phyloP scores from a whole-genome alignment of 2,329 filamentous ascomycete species.

The Zymoseptoria passerinii region DNA sequence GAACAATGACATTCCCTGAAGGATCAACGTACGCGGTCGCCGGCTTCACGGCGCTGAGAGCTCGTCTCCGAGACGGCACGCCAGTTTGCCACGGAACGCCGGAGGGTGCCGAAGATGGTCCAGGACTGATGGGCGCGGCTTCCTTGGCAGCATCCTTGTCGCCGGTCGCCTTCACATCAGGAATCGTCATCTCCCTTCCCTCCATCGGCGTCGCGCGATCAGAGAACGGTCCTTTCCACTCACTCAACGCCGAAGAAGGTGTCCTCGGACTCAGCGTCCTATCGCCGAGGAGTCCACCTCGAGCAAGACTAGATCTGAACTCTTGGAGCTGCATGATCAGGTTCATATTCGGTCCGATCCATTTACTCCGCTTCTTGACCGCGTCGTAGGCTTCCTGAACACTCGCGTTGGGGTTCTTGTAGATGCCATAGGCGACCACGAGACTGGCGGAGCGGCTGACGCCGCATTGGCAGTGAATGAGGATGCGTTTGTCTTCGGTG shows the following conservation, averaged over 20 bases:
- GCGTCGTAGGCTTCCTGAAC: slow-evolving; percentile 78
- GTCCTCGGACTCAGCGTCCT: slow-evolving; percentile 28
- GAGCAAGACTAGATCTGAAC: slow-evolving; percentile 48
- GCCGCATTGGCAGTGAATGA: slow-evolving; percentile 80
- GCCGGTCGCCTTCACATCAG: slow-evolving; percentile 13
- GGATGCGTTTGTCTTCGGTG: slow-evolving; percentile 64
- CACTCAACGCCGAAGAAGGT: slow-evolving; percentile 26
- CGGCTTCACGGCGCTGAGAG: slow-evolving; percentile 35
- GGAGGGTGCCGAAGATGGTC: slow-evolving; percentile 60
- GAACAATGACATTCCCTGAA: slow-evolving; percentile 26
- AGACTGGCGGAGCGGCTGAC: slow-evolving; percentile 77
- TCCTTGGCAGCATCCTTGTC: slow-evolving; percentile 8
- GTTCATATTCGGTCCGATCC: slow-evolving; percentile 90
- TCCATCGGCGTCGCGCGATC: slow-evolving; percentile 8
- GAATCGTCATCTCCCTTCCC: slow-evolving; percentile 12
- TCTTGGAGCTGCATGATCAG: slow-evolving; percentile 84
- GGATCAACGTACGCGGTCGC: slow-evolving; percentile 42
- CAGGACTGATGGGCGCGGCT: slow-evolving; percentile 37
- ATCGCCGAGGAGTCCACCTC: slow-evolving; percentile 29
- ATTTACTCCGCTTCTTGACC: slow-evolving; percentile 71
- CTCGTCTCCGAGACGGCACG: slow-evolving; percentile 15
- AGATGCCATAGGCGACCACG: slow-evolving; percentile 78
- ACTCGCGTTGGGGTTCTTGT: slow-evolving; percentile 64
- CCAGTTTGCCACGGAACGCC: slow-evolving; percentile 51
- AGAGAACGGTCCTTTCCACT: slow-evolving; percentile 28